Evolutionary conservation across 2,329 filamentous ascomycete genomes (phyloP).

Genomic region (Metarhizium album): DNA sequence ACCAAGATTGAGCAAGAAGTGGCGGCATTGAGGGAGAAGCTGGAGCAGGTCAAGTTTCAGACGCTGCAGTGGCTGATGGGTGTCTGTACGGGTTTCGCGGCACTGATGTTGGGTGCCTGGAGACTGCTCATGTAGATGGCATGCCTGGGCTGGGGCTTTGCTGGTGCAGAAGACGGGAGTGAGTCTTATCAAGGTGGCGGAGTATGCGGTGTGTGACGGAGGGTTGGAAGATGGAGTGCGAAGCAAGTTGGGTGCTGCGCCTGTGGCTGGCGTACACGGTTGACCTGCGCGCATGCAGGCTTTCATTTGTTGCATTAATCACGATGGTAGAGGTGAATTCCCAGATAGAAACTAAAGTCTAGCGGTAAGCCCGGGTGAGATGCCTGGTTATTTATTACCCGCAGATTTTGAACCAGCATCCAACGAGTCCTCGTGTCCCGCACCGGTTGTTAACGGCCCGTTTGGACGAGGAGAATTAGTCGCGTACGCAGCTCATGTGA

Average conservation of each 20-base stretch:
- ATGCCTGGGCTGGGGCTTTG: not conserved
- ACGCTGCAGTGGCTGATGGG: conserved; percentile 98
- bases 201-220: not conserved
- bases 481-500: too few species aligned
- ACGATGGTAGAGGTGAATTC: not conserved
- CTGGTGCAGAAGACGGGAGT: not conserved
- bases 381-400: too few species aligned
- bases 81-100: conserved; percentile 58
- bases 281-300: not conserved
- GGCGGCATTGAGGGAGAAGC: conserved; percentile 75
- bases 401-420: too few species aligned
- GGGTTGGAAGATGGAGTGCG: not conserved
- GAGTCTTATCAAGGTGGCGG: not conserved
- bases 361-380: not conserved
- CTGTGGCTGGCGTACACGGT: not conserved
- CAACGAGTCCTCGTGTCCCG: too few species aligned
- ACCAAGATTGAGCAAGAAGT: conserved; percentile 98
- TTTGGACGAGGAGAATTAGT: too few species aligned
- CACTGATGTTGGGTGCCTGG: conserved; percentile 59
- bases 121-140: conserved; percentile 49
- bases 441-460: too few species aligned
- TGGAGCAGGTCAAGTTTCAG: conserved; percentile 96
- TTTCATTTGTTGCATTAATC: not conserved
- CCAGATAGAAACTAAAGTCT: not conserved
- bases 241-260: not conserved